Base-by-base conservation (phyloP, 441 rosid genomes). In the Erodium texanum region DNA sequence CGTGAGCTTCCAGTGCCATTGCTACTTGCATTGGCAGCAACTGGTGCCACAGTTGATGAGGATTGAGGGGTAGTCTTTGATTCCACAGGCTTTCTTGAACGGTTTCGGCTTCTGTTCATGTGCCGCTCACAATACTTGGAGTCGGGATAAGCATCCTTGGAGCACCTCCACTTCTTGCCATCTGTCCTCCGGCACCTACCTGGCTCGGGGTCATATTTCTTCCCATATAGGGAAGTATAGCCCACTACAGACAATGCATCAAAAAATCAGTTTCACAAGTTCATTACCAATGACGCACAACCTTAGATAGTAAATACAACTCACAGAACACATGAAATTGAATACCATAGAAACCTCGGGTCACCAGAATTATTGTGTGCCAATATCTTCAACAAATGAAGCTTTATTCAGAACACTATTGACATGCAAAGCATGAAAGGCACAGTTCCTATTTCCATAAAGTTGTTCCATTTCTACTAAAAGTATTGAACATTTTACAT, bases 31-130 rank as follows among this genome's bases (percentile, higher is more conserved):
- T 62, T 24, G 67, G 24, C 74, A 66, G 71, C 29, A 5, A 65
- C 73, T 59, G 54, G 65, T 22, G 65, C 36, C 9, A 54, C 66
- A 3, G 80, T 64, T 43, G 80, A 67, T 70, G 67, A 23, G 18
- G 29, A 27, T 4, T 27, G 29, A 27, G 29, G 29, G 29, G 50
- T 56, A 75, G 68, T 71, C 73, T 69, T 71, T 66, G 81, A 80
- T 89, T 89, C 96, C 93, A 89, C 93, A 84, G 90, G 96, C 94
- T 94, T 94, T 89, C 98, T 92, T 88, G 99, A 87, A 88, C 99
- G 97, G 82, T 87, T 89, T 72, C 88, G 88, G 82, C 99, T 96
- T 82, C 99, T 88, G n/a, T 91, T 96, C 97, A 91, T 94, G 84
- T 94, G 99, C 66, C 93, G 87, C 70, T 94, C 97, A 71, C 99